Evolutionary conservation across 805 yeast genomes (phyloP), one percentile per base, ranked within the genome.

Genomic region (Cyberlindnera maritima): DNA sequence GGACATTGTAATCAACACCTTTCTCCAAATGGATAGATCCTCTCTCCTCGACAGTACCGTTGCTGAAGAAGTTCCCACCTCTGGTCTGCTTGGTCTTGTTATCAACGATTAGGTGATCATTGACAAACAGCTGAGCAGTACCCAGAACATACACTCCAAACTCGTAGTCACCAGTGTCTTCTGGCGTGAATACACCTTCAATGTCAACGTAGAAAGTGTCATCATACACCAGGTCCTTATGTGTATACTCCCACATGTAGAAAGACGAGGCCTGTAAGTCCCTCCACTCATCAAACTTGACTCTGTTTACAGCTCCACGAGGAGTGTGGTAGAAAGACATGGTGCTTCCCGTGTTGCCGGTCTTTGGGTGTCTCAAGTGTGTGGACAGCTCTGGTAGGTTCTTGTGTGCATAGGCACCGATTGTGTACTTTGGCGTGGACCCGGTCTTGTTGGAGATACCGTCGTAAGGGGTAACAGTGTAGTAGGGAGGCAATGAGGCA

Each of bases 101-200:
- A 60, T 81, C 85, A 42, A 79, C 75, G 28, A 82, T 65, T 47
- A 79, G 64, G 55, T 74, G 55, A 47, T 63, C 84, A 54, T 82
- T 74, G 42, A 81, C 59, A 53, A 69, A 82, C 19, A 82, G 49
- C 58, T 72, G 74, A 26, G 80, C 83, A 34, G 83, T 76, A 18
- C 87, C 87, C 41, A 67, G 56, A 31, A 73, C 74, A 13, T 76
- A 63, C 44, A 77, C 60, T 19, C 85, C 85, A 55, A 81, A 72
- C 46, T 71, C 72, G 56, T 75, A 80, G 14, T 61, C 67, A 10
- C 76, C 82, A 39, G 74, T 53, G 38, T 66, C 70, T 31, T 76
- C 79, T 3, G 85, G 78, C 9, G 52, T 61, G 52, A 69, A 78
- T 32, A 59, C 49, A 38, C 79, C 79, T 46, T 69, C 76, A 47